phyloP scores from a whole-genome alignment of 2,329 filamentous ascomycete genomes.

The Microdochium nivale region DNA sequence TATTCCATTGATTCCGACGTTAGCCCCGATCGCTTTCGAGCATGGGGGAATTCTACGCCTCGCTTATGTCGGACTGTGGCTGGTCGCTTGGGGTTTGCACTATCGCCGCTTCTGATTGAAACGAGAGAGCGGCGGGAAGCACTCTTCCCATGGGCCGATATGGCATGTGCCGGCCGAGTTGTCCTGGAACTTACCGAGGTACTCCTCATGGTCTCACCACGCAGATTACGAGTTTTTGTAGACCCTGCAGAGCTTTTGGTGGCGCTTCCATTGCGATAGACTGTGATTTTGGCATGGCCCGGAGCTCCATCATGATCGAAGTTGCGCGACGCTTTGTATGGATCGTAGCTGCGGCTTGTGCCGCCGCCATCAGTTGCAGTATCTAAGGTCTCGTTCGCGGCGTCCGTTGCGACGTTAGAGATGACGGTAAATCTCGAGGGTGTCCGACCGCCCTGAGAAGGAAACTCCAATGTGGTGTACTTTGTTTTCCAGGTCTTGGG shows the following conservation, averaged over 20 bases:
- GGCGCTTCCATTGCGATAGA: slow-evolving; percentile 47
- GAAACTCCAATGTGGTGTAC: slow-evolving; percentile 53
- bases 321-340: slow-evolving; percentile 62
- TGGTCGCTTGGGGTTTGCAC: neutral
- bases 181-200: slow-evolving; percentile 20
- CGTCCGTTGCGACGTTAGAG: slow-evolving; percentile 43
- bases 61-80: slow-evolving; percentile 25
- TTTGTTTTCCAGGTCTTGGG: slow-evolving; percentile 49
- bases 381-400: slow-evolving; percentile 32
- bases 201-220: slow-evolving; percentile 24
- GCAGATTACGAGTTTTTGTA: slow-evolving; percentile 17
- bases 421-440: slow-evolving; percentile 58
- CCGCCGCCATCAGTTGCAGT: slow-evolving; percentile 25
- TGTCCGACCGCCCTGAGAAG: slow-evolving; percentile 37
- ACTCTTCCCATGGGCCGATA: slow-evolving; percentile 4
- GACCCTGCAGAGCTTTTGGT: slow-evolving; percentile 14
- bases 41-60: slow-evolving; percentile 44
- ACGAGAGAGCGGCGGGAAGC: slow-evolving; percentile 33
- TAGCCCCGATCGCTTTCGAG: slow-evolving; percentile 26
- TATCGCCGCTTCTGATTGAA: slow-evolving; percentile 38
- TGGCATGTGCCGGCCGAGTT: slow-evolving; percentile 12
- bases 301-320: slow-evolving; percentile 34
- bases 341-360: slow-evolving; percentile 66
- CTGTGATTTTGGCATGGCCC: slow-evolving; percentile 57
- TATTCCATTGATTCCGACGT: neutral